Evolutionary conservation across 371 early-diverging fungal genomes (phyloP), one percentile per base, ranked within the genome.

Genomic region (Mortierella polycephala): DNA sequence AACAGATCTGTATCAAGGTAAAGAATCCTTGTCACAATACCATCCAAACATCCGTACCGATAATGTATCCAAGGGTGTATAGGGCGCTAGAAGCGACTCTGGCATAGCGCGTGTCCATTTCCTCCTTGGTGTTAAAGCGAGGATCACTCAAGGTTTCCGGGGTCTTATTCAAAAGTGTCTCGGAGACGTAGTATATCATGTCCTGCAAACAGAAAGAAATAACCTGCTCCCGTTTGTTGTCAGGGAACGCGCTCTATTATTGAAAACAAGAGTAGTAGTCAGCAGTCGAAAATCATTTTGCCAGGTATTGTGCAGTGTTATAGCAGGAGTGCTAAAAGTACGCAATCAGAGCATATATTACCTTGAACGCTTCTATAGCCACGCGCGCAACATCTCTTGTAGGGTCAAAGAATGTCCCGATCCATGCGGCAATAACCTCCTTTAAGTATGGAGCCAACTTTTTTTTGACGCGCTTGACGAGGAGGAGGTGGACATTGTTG

Each of bases 91-190:
- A 71, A 1, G 90, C 83, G 6, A 90, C 86, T 57, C 90, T 84
- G 1, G 85, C 85, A 63, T 87, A 91, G 45, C 90, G 88, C 18
- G 88, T 72, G 3, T 71, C 75, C 89, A 88, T 89, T 30, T 92
- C 92, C 61, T 90, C 91, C 60, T 84, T 83, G 8, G 88, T 83
- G 12, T 84, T 88, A 82, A 89, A 89, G 13, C 91, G 71, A 30
- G 87, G 85, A 74, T 91, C 92, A 60, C 91, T 90, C 21, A 91
- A 50, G 1, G 89, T 90, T 20, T 92, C 92, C 1, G 87, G 83
- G 0, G 88, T 86, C 62, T 92, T 90, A 40, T 77, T 75, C 7
- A 89, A 67, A 13, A 90, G 57, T 55, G 86, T 82, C 21, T 90
- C 89, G 1, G 82, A 68, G 6, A 88, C 67, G 64, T 86, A 87